Percentiles rank a stretch among this genome's conserved stretches.
phyloP scores from a whole-genome alignment of 2,329 filamentous ascomycete genomes.

The Plenodomus biglobosus region DNA sequence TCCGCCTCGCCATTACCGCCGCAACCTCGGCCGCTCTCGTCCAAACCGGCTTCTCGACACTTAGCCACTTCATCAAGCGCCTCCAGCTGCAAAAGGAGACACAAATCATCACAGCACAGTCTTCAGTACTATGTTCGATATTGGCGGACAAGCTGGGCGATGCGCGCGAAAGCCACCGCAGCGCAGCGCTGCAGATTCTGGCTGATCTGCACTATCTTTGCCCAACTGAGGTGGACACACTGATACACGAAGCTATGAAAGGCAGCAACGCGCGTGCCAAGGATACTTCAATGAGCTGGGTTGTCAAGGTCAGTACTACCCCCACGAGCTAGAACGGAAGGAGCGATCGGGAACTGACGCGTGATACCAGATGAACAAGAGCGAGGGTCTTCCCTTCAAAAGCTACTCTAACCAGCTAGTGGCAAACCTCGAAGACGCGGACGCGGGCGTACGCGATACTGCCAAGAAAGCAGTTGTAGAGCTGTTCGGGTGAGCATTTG shows the following conservation, averaged over 20 bases:
- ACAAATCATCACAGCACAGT: conserved; percentile 67
- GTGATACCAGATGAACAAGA: conserved; percentile 70
- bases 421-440: conserved; percentile 85
- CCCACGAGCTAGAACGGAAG: not conserved
- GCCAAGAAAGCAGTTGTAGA: conserved; percentile 84
- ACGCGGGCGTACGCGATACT: conserved; percentile 80
- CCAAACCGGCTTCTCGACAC: conserved; percentile 81
- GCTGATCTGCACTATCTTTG: conserved; percentile 73
- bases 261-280: conserved; percentile 83
- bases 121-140: conserved; percentile 69
- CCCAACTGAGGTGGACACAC: conserved; percentile 73
- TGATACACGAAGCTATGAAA: conserved; percentile 73
- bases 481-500: conserved; percentile 68
- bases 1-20: conserved; percentile 72
- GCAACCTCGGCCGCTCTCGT: conserved; percentile 73
- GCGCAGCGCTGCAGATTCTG: conserved; percentile 72
- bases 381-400: conserved; percentile 77
- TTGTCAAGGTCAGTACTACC: conserved; percentile 63
- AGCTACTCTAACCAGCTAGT: conserved; percentile 80
- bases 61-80: conserved; percentile 84
- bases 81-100: conserved; percentile 82
- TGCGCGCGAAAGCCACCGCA: conserved; percentile 79
- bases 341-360: not conserved
- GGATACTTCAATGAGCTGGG: conserved; percentile 81
- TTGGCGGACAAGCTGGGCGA: conserved; percentile 86